Evolutionary conservation across 768 basidiomycete genomes (phyloP).

Genomic region (Hortiboletus flavorubellus): DNA sequence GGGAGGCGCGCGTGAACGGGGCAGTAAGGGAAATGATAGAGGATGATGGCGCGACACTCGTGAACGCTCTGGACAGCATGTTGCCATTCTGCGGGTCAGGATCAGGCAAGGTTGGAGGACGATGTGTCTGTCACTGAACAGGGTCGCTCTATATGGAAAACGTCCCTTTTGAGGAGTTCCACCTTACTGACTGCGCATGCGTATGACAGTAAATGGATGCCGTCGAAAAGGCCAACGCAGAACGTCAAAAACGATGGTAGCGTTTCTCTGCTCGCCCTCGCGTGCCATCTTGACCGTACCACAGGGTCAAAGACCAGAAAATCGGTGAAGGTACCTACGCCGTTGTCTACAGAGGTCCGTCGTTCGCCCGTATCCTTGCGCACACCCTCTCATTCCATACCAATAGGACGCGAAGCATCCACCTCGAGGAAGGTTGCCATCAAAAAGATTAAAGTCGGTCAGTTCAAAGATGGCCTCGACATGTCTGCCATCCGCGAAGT

Average conservation of each 20-base stretch:
- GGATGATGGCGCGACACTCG: constrained; percentile 3
- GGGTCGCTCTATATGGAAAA: background rate
- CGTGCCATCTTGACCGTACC: constrained; percentile 6
- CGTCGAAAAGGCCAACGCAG: constrained; percentile 74
- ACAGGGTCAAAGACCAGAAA: constrained; percentile 77
- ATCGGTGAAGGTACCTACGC: constrained; percentile 94
- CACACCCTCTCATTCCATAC: constrained; percentile 1
- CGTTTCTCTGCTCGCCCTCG: constrained; percentile 6
- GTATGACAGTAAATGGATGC: constrained; percentile 52
- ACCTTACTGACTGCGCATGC: too few species aligned
- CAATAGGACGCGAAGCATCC: constrained; percentile 64
- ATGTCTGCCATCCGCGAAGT: constrained; percentile 99
- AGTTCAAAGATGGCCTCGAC: constrained; percentile 96
- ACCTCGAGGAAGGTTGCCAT: constrained; percentile 89
- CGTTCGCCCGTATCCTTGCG: background rate
- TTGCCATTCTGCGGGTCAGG: constrained; percentile 9
- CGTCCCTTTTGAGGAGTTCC: background rate
- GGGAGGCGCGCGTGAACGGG: constrained; percentile 37
- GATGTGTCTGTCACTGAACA: too few species aligned
- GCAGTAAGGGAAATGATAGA: constrained; percentile 31
- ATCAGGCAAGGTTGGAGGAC: too few species aligned
- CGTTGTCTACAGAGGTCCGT: constrained; percentile 86
- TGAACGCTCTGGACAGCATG: constrained; percentile 29
- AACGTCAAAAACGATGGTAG: constrained; percentile 68
- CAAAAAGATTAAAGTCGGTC: constrained; percentile 96